Base-by-base conservation (phyloP, 495 filamentous ascomycete genomes). In the Hyaloscypha variabilis region DNA sequence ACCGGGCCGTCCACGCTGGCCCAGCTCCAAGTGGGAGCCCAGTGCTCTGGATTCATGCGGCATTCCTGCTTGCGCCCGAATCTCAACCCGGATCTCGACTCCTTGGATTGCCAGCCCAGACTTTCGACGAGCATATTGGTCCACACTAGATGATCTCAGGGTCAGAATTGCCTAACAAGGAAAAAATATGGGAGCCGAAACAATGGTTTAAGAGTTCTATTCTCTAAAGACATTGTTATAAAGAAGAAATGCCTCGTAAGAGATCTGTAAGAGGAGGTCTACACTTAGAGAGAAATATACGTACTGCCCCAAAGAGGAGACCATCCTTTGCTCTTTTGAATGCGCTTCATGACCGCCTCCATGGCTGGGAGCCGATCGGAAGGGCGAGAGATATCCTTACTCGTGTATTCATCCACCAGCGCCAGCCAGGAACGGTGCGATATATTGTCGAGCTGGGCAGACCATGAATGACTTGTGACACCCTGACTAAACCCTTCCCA, bases 11-110 rank as follows among this genome's bases (percentile, higher is more conserved):
- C 26, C 6, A 57, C 26, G 26, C 53, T 57, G 8, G 53, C 53
- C 53, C 53, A 57, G 6, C 53, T 57, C 53, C 53, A 57, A 26
- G 23, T 57, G 11, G 53, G 53, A 25, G 53, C 53, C 13, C 10
- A 29, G 28, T 19, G 26, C 17, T 19, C 26, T 19, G 53, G 26
- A 26, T 57, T 25, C 26, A 30, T 30, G 53, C 53, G 31, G 21
- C 17, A 25, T 19, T 26, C 17, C 28, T 4, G 8, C 10, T 57
- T 57, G 21, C 28, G 14, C 51, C 51, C 8, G n/a, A n/a, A n/a
- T n/a, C n/a, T n/a, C n/a, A n/a, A n/a, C n/a, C n/a, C n/a, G n/a
- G n/a, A n/a, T n/a, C 13, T 3, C 31, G 31, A 34, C 31, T 57
- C 53, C 6, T 24, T 30, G 26, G 23, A 19, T 19, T 25, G 5